Evolutionary conservation across 306 rosid species (phyloP), one percentile per base, ranked within the genome.

Genomic region (Hylodesmum podocarpum): DNA sequence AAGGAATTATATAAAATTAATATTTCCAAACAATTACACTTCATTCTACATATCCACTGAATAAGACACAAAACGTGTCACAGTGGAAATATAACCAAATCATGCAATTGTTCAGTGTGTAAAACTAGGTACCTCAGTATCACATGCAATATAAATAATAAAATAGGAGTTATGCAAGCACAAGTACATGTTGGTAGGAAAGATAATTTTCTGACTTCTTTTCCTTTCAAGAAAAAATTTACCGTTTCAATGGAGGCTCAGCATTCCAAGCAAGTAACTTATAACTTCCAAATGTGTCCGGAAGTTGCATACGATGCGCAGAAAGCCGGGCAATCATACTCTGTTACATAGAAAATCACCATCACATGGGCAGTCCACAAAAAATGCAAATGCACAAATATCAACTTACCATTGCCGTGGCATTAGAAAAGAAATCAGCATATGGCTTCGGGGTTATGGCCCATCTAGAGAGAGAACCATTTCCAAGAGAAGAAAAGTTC

Each of bases 221-320:
- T 19, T 49, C 36, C 59, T 22, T 57, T 13, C 34, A 44, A 66
- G 34, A 34, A 78, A 19, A 41, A 54, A 54, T 18, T 16, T 92
- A 96, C 99, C 94, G 43, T 79, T 84, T 86, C 14, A 44, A 68
- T 62, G 71, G 81, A 79, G 91, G 82, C 69, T 84, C 88, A n/a
- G 72, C 80, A 46, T 80, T 86, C 97, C 99, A 96, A 76, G 75
- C 74, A 81, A 92, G 59, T 70, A 92, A 83, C 78, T 83, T 70
- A 72, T 89, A 96, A 78, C 75, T 87, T 80, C 96, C 95, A 39
- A 89, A 89, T 73, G 82, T 77, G 47, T 59, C 83, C 70, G 97
- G 97, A 83, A 96, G 89, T 41, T 88, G 86, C 84, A 96, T 36
- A n/a, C 2, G 89, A 72, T 89, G 92, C 67, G 88, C 94, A 33